phyloP scores from a whole-genome alignment of 164 flowering plant genomes.

The Tinospora cordifolia region DNA sequence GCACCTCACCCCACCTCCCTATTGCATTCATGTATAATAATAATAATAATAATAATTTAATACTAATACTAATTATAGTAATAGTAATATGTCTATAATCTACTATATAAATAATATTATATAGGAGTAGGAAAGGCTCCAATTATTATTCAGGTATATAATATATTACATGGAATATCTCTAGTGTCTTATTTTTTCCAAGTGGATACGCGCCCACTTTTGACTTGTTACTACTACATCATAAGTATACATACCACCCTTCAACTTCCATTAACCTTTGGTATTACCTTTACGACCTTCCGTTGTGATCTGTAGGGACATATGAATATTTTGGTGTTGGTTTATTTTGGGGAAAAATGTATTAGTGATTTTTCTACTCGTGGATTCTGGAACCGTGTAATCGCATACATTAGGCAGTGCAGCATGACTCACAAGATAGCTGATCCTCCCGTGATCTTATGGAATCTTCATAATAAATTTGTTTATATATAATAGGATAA shows the following conservation, averaged over 20 bases:
- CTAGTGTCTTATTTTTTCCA: neutral
- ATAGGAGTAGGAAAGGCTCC: neutral
- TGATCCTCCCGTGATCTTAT: neutral
- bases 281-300: neutral
- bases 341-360: too few species aligned
- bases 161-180: conserved; percentile 1
- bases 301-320: neutral
- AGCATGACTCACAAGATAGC: neutral
- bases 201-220: neutral
- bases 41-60: too few species aligned
- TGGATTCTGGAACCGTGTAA: too few species aligned
- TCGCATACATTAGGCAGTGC: too few species aligned
- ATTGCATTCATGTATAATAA: too few species aligned
- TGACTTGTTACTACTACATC: neutral
- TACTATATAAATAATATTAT: neutral
- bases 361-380: too few species aligned
- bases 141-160: too few species aligned
- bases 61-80: too few species aligned
- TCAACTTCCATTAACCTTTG: neutral
- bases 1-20: neutral
- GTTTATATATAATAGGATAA: neutral
- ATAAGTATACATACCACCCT: neutral
- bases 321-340: neutral
- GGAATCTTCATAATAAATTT: neutral
- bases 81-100: too few species aligned